Evolutionary conservation across 2,329 filamentous ascomycete species (phyloP).

Genomic region (Alternaria burnsii): DNA sequence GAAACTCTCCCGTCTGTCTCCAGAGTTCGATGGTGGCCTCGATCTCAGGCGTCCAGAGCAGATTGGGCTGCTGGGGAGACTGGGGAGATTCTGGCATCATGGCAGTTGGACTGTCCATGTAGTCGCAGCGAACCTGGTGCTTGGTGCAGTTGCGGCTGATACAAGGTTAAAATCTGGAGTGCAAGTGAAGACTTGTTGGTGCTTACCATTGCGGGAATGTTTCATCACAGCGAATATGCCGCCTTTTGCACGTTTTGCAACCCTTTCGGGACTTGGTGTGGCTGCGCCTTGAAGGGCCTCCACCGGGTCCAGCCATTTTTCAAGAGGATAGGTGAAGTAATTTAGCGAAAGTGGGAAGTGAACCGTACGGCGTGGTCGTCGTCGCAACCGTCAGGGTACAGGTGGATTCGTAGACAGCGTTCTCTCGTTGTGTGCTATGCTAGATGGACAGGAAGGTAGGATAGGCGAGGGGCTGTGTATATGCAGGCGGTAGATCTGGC

Average conservation of each 20-base stretch:
- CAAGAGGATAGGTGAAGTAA: constrained; percentile 9
- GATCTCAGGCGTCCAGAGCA: constrained; percentile 88
- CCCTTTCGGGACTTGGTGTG: constrained; percentile 99
- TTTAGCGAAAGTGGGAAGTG: constrained; percentile 28
- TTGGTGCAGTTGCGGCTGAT: constrained; percentile 95
- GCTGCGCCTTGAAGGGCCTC: constrained; percentile 88
- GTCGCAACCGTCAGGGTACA: constrained; percentile 24
- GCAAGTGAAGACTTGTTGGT: background rate
- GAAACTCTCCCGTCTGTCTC: constrained; percentile 84
- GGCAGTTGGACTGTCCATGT: constrained; percentile 83
- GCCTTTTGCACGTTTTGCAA: constrained; percentile 96
- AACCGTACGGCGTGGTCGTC: constrained; percentile 19
- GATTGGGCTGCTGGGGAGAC: constrained; percentile 64
- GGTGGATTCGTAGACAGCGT: constrained; percentile 21
- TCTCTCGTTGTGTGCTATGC: constrained; percentile 15
- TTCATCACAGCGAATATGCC: constrained; percentile 97
- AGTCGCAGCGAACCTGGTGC: constrained; percentile 97
- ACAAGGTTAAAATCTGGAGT: constrained; percentile 28
- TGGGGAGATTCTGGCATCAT: constrained; percentile 64
- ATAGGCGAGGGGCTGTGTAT: constrained; percentile 45
- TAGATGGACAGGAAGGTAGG: constrained; percentile 23
- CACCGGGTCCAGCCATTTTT: constrained; percentile 88
- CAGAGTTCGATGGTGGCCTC: constrained; percentile 83
- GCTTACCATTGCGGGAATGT: constrained; percentile 94
- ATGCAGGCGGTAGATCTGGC: constrained; percentile 45